Conservation (phyloP, 768 basidiomycete genomes). For the Russula virescens region DNA sequence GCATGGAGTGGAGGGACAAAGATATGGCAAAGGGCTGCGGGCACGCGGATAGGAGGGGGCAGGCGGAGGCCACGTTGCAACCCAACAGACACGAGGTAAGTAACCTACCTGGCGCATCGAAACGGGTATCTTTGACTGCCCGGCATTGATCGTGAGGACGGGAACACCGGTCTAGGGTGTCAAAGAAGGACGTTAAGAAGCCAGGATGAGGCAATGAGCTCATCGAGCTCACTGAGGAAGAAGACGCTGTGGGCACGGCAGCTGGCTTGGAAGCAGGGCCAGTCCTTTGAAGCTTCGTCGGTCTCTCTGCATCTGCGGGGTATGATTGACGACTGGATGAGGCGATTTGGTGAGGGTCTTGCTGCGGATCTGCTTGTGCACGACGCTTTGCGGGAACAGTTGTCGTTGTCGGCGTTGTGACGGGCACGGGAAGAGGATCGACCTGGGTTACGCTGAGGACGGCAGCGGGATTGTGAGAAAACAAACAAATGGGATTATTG, state of each 20-base stretch:
- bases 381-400: conserved; percentile 51
- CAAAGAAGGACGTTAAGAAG: not conserved
- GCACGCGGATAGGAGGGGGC: not conserved
- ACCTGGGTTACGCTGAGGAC: conserved; percentile 36
- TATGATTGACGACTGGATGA: conserved; percentile 22
- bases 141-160: conserved; percentile 57
- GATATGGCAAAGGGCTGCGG: not conserved
- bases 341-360: not conserved
- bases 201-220: not conserved
- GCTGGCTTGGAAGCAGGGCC: conserved; percentile 39
- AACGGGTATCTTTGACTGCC: conserved; percentile 64
- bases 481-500: conserved; percentile 50
- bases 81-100: conserved; percentile 14
- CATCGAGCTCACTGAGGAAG: conserved; percentile 27
- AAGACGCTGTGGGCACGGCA: conserved; percentile 39
- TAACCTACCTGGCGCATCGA: conserved; percentile 63
- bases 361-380: conserved; percentile 12
- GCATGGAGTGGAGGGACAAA: conserved; percentile 1
- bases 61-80: conserved; percentile 15
- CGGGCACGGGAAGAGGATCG: conserved; percentile 29
- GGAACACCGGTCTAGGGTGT: conserved; percentile 51
- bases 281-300: conserved; percentile 58
- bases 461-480: conserved; percentile 50
- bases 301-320: conserved; percentile 35
- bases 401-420: conserved; percentile 21